phyloP scores from a whole-genome alignment of 2,329 filamentous ascomycete genomes.

The Aspergillus versicolor region DNA sequence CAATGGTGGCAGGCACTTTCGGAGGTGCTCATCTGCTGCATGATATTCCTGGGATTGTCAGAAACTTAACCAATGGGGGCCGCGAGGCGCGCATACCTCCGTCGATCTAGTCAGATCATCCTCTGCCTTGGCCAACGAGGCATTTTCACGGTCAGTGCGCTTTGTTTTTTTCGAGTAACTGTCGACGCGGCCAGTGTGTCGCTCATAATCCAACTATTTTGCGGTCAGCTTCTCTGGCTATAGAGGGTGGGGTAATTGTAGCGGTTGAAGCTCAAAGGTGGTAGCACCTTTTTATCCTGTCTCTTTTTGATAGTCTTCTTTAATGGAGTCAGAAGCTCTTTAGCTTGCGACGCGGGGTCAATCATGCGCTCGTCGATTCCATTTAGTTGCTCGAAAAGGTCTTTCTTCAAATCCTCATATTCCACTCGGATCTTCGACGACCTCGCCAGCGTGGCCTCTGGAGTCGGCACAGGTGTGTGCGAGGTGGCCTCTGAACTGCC shows the following conservation, averaged over 20 bases:
- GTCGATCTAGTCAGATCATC: slow-evolving; percentile 64
- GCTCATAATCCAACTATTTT: slow-evolving; percentile 70
- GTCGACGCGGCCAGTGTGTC: slow-evolving; percentile 69
- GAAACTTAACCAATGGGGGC: neutral
- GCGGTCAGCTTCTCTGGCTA: neutral
- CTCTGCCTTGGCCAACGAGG: slow-evolving; percentile 68
- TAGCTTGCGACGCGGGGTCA: slow-evolving; percentile 67
- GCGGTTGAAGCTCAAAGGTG: neutral
- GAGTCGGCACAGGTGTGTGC: slow-evolving; percentile 60
- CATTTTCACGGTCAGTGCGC: slow-evolving; percentile 71
- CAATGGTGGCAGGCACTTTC: slow-evolving; percentile 68
- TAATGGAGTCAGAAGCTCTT: slow-evolving; percentile 67
- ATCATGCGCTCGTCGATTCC: slow-evolving; percentile 71
- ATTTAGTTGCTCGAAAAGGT: slow-evolving; percentile 69
- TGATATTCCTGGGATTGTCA: slow-evolving; percentile 62
- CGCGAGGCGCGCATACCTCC: slow-evolving; percentile 50
- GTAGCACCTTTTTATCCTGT: slow-evolving; percentile 67
- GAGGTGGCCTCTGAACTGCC: slow-evolving; percentile 61
- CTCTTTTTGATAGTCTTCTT: slow-evolving; percentile 83
- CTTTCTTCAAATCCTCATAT: slow-evolving; percentile 69
- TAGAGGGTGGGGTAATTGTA: neutral
- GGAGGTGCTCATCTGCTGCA: slow-evolving; percentile 71
- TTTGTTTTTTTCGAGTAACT: slow-evolving; percentile 68
- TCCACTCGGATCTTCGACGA: slow-evolving; percentile 64
- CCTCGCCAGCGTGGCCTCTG: slow-evolving; percentile 62